These are phyloP conservation scores for Chlorella sp. DNA, from an alignment of 139 green algal genomes.

Conservation along the genomic window DNA sequence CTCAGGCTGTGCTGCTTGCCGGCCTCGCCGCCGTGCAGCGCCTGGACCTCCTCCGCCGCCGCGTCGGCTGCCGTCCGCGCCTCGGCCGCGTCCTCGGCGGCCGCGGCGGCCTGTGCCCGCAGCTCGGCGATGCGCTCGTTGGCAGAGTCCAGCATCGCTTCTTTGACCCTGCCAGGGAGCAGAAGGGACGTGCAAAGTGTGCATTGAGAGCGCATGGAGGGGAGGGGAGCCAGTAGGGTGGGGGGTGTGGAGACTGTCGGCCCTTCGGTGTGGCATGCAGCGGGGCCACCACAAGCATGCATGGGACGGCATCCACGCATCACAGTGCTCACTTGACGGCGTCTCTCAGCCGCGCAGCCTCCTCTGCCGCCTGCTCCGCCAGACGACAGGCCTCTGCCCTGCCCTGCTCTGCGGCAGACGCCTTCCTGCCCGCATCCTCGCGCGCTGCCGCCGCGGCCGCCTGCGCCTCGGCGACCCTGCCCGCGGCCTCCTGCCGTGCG, in stretches of 20 bases:
- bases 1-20: conserved; percentile 20
- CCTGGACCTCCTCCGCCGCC: conserved; percentile 33
- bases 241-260: too few species aligned
- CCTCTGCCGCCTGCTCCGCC: conserved; percentile 13
- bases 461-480: conserved; percentile 12
- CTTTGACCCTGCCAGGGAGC: conserved; percentile 53
- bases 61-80: conserved; percentile 53
- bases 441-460: background rate
- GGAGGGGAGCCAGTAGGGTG: too few species aligned
- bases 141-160: conserved; percentile 74
- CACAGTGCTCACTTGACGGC: conserved; percentile 49
- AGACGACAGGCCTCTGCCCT: background rate
- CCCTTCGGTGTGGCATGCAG: too few species aligned
- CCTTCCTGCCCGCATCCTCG: conserved; percentile 4
- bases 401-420: background rate
- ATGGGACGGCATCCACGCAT: too few species aligned
- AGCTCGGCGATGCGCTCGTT: conserved; percentile 63
- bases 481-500: conserved; percentile 14
- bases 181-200: too few species aligned
- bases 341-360: conserved; percentile 21
- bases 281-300: too few species aligned
- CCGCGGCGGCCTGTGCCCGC: conserved; percentile 51
- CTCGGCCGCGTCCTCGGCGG: conserved; percentile 46
- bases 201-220: too few species aligned
- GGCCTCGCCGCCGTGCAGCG: conserved; percentile 28